A percentile compares a stretch with the other conserved stretches of the same genome.
phyloP scores from a whole-genome alignment of 306 rosid species.

The Casuarina cunninghamiana region DNA sequence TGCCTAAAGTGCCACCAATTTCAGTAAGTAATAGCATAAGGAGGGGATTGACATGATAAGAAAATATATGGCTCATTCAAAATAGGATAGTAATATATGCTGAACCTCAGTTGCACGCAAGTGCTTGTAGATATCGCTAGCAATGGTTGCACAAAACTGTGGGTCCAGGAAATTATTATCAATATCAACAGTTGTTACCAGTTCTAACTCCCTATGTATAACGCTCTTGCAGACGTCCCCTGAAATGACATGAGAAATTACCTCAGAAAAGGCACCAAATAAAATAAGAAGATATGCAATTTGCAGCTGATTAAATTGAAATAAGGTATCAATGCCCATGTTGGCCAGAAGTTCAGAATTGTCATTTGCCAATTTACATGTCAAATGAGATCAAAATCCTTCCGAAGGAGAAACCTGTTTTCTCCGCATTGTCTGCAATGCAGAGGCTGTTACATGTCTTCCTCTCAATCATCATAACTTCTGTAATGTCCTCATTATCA shows the following conservation, averaged over 20 bases:
- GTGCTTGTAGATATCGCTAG: conserved; percentile 48
- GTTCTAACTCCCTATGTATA: conserved; percentile 20
- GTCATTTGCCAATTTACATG: background rate
- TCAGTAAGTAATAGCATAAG: background rate
- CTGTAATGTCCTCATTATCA: conserved; percentile 32
- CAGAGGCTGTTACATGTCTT: conserved; percentile 28
- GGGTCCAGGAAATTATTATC: conserved; percentile 46
- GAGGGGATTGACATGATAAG: background rate
- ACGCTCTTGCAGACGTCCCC: conserved; percentile 31
- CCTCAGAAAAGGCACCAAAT: background rate
- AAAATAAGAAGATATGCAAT: background rate
- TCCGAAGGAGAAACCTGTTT: conserved; percentile 37
- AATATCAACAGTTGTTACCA: conserved; percentile 34
- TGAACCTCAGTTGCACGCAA: conserved; percentile 59
- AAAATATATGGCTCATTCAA: conserved; percentile 38
- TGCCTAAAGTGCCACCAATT: conserved; percentile 42
- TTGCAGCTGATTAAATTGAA: background rate
- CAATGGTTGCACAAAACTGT: conserved; percentile 46
- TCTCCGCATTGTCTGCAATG: conserved; percentile 34
- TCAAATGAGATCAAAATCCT: conserved; percentile 12
- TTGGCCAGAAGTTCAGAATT: conserved; percentile 9
- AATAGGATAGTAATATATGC: conserved; percentile 3
- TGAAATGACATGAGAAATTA: conserved; percentile 22
- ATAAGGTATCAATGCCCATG: background rate
- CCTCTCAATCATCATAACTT: conserved; percentile 38